phyloP scores from a whole-genome alignment of 495 filamentous ascomycete genomes.

The Chaetomidium leptoderma region DNA sequence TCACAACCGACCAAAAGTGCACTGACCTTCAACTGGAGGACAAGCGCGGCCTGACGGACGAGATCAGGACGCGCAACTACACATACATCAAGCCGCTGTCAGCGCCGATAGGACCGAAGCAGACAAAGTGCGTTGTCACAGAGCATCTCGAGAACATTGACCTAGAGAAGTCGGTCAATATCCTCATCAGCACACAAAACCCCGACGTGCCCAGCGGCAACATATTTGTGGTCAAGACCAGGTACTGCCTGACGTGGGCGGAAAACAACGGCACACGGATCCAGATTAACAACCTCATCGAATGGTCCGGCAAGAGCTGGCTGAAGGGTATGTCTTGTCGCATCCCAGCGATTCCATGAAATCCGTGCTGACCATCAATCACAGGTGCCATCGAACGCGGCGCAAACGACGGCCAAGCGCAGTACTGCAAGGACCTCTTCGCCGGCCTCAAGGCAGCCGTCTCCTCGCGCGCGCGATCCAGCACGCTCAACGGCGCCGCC shows the following conservation, averaged over 20 bases:
- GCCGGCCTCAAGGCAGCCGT: conserved; percentile 69
- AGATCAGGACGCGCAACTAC: conserved; percentile 68
- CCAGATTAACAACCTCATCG: conserved; percentile 79
- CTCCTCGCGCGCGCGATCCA: conserved; percentile 54
- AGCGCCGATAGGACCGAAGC: conserved; percentile 81
- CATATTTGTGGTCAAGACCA: conserved; percentile 85
- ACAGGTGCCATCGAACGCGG: conserved; percentile 89
- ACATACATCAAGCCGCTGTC: conserved; percentile 89
- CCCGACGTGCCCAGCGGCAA: conserved; percentile 95
- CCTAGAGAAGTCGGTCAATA: conserved; percentile 77
- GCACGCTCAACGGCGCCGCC: conserved; percentile 35
- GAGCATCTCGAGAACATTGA: conserved; percentile 79
- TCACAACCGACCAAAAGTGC: conserved; percentile 82
- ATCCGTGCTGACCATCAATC: background rate
- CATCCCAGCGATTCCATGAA: background rate
- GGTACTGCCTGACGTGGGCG: conserved; percentile 90
- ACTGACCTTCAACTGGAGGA: conserved; percentile 81
- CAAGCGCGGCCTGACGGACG: conserved; percentile 67
- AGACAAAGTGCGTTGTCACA: conserved; percentile 90
- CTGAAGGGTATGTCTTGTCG: conserved; percentile 65
- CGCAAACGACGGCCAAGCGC: conserved; percentile 80
- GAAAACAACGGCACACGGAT: conserved; percentile 78
- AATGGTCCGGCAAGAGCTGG: conserved; percentile 99
- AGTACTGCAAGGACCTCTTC: conserved; percentile 73
- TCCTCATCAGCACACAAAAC: conserved; percentile 77